Evolutionary conservation across 768 basidiomycete species (phyloP), one percentile per base, ranked within the genome.

Genomic region (Strobilomyces echinocephalus): DNA sequence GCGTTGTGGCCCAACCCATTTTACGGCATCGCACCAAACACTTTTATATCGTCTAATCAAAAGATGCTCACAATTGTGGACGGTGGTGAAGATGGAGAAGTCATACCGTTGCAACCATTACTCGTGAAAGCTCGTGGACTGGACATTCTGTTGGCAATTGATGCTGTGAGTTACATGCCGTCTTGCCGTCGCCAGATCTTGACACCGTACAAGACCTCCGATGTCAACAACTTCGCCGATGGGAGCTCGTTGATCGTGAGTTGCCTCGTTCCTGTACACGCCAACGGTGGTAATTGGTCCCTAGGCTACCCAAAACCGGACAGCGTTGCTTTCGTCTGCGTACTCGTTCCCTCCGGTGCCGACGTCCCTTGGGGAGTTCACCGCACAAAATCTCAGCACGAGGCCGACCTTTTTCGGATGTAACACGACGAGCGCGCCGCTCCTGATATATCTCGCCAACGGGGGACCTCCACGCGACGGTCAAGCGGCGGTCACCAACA

Each of bases 371-470:
- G 55, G 16, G 20, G 64, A 61, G 21, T 76, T 75, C 49, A 59
- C 68, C 28, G 63, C 69, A 16, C 69, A 71, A 39, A 71, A 71
- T 45, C 67, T 77, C 28, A 71, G 62, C 30, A 47, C 54, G 1
- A 66, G 69, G 12, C 76, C 76, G 60, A 36, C 35, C 12, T 36
- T 36, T 15, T 36, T 36, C 4, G 24, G 24, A 35, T 20, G 58
- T 54, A 0, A 67, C 64, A 24, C 24, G 24, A 24, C 24, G 24
- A 24, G 24, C 39, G 73, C 72, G 6, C 81, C 82, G 2, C 62
- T 83, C 36, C 58, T 84, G 16, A 73, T 84, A 50, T 85, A 85
- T 64, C 65, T 83, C 16, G 81, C 82, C 1, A 80, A 75, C 28
- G 68, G 74, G 18, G 60, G 68, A 21, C 55, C 72, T 24, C 44